These are phyloP conservation scores for Pseudodiploospora longispora DNA, from an alignment of 2,329 filamentous ascomycete species.

Conservation along the genomic window DNA sequence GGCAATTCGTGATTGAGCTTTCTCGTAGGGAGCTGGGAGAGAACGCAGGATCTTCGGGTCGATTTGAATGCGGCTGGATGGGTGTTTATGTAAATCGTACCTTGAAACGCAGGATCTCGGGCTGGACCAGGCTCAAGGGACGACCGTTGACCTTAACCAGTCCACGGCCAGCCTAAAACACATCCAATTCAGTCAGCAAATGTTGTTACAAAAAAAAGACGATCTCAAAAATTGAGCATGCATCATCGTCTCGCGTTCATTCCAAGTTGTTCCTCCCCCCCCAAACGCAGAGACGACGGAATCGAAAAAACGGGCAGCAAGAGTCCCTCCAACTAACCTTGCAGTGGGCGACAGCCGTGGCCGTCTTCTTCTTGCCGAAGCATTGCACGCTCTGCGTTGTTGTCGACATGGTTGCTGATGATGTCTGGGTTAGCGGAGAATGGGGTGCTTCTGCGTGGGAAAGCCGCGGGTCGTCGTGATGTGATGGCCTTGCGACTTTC, in stretches of 20 bases:
- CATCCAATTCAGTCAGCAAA: neutral
- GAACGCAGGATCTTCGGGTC: too few relatives aligned
- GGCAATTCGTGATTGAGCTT: too few relatives aligned
- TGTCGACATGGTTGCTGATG: slow-evolving; percentile 61
- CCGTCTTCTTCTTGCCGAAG: slow-evolving; percentile 98
- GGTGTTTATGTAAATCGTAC: slow-evolving; percentile 35
- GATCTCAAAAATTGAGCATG: too few relatives aligned
- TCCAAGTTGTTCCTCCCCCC: neutral
- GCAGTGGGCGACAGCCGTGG: slow-evolving; percentile 85
- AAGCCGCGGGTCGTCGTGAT: slow-evolving; percentile 12
- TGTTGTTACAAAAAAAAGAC: neutral
- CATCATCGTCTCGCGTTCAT: too few relatives aligned
- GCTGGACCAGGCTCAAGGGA: slow-evolving; percentile 87
- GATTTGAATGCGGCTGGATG: neutral
- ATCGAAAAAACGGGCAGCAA: too few relatives aligned
- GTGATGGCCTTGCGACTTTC: slow-evolving; percentile 5
- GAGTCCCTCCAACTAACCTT: slow-evolving; percentile 51
- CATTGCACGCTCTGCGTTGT: slow-evolving; percentile 79
- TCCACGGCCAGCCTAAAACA: slow-evolving; percentile 45
- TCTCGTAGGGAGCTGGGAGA: neutral
- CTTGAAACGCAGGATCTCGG: slow-evolving; percentile 97
- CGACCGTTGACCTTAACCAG: slow-evolving; percentile 98
- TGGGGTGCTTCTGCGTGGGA: slow-evolving; percentile 4
- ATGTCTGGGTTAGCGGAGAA: slow-evolving; percentile 7
- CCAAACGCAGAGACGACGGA: neutral